Conservation (phyloP, 2,329 filamentous ascomycete species). For the Paracorniculantispora psalliotae region DNA sequence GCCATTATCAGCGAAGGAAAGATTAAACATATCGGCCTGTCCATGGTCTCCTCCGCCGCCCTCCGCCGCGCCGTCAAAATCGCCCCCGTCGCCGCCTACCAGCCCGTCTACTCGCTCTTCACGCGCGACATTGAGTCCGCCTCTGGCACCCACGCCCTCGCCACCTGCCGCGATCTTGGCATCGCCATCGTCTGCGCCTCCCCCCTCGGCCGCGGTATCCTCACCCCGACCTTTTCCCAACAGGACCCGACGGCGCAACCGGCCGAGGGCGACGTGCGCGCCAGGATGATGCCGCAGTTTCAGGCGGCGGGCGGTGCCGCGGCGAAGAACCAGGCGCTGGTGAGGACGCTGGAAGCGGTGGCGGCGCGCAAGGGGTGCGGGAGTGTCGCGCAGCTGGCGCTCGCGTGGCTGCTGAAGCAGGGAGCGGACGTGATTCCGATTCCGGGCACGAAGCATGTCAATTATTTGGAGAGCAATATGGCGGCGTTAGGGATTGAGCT, state of each 20-base stretch:
- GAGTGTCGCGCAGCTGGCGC: slow-evolving; percentile 50
- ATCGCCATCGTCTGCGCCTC: slow-evolving; percentile 50
- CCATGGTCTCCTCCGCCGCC: slow-evolving; percentile 38
- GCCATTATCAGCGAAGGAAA: slow-evolving; percentile 41
- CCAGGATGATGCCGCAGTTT: slow-evolving; percentile 15
- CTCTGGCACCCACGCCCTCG: slow-evolving; percentile 38
- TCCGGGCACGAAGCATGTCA: slow-evolving; percentile 37
- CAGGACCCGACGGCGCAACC: neutral
- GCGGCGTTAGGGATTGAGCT: slow-evolving; percentile 25
- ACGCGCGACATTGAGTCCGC: slow-evolving; percentile 53
- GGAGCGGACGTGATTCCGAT: slow-evolving; percentile 54
- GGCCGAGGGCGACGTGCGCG: neutral
- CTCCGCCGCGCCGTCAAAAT: slow-evolving; percentile 46
- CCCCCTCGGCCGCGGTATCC: slow-evolving; percentile 52
- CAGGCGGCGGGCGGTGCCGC: neutral
- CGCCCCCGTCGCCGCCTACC: slow-evolving; percentile 42
- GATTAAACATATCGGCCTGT: slow-evolving; percentile 48
- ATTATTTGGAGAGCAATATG: slow-evolving; percentile 39
- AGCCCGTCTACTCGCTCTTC: slow-evolving; percentile 50
- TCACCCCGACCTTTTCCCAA: slow-evolving; percentile 32
- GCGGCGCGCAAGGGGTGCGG: slow-evolving; percentile 46
- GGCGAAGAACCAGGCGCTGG: neutral
- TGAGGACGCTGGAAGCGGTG: slow-evolving; percentile 36
- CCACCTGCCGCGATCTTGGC: slow-evolving; percentile 50
- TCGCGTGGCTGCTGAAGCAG: slow-evolving; percentile 57